Base-by-base conservation (phyloP, 2,329 filamentous ascomycete species). In the Cytospora paraplurivora region DNA sequence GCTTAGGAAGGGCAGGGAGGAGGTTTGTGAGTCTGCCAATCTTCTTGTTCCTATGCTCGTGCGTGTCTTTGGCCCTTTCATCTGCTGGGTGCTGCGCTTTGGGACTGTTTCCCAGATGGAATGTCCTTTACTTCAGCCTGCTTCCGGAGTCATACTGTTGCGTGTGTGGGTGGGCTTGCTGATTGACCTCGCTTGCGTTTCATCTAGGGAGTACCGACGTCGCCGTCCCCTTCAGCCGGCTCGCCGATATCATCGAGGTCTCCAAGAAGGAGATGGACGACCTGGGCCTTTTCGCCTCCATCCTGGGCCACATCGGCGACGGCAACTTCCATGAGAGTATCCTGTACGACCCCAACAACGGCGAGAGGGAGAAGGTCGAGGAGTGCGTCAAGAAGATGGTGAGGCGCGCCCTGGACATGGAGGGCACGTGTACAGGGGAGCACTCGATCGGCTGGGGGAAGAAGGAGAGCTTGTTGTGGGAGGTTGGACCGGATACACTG, bases 261-360 rank as follows among this genome's bases (percentile, higher is more conserved):
- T 93, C 91, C 67, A 96, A 97, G 79, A 90, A 91, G 73, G 92
- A 96, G 72, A 88, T 96, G 83, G 90, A 94, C 71, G 87, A 92
- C 13, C 81, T 97, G 12, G 92, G 92, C 0, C 78, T 97, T 1
- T 96, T 97, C 73, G 92, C 92, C 1, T 93, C 90, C 71, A 91
- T 96, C 34, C 80, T 97, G 4, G 93, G 93, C 3, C 93, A 97
- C 72, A 89, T 97, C 62, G 93, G 93, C 13, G 93, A 97, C 72
- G 93, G 93, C 44, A 97, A 97, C 76, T 97, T 97, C 78, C 93
- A 97, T 74, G 89, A 93, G 73, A 91, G 89, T 72, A 95, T 97
- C 76, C 89, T 97, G 77, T 97, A 96, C 74, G 86, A 95, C 76
- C 84, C 85, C 62, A 35, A 59, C 49, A 82, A 85, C 3, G 85